Conservation (phyloP, 257 asterid species). For the Pogostemon cablin region DNA sequence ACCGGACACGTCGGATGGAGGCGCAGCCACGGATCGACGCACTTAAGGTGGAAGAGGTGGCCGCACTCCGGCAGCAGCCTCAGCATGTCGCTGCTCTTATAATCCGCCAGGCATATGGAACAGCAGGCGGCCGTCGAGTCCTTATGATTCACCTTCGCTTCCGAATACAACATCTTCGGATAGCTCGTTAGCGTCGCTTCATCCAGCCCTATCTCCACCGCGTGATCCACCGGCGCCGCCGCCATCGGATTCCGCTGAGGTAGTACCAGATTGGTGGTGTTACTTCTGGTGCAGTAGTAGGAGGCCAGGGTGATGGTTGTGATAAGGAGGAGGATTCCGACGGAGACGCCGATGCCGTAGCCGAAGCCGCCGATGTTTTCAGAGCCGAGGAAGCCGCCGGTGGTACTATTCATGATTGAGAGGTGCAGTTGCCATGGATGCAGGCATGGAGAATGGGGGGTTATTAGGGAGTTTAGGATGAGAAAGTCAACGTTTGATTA, state of each 20-base stretch:
- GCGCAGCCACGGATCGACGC: constrained; percentile 91
- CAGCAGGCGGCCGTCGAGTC: constrained; percentile 68
- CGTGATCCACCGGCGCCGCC: constrained; percentile 12
- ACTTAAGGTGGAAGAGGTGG: constrained; percentile 74
- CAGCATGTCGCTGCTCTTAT: constrained; percentile 56
- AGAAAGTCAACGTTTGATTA: constrained; percentile 41
- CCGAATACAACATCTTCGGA: constrained; percentile 71
- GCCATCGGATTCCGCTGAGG: constrained; percentile 32
- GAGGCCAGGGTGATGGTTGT: constrained; percentile 80
- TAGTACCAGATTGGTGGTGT: constrained; percentile 27
- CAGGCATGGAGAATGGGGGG: constrained; percentile 25
- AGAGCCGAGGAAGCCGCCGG: constrained; percentile 56
- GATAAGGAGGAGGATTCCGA: constrained; percentile 79
- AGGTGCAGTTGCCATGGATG: constrained; percentile 40
- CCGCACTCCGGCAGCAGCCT: constrained; percentile 81
- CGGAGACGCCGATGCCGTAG: constrained; percentile 82
- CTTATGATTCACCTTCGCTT: constrained; percentile 51
- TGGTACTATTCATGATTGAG: constrained; percentile 49
- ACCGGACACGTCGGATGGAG: constrained; percentile 90
- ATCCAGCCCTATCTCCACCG: constrained; percentile 63
- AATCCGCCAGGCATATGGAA: constrained; percentile 86
- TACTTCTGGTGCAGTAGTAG: constrained; percentile 72
- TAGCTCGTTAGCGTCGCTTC: constrained; percentile 67
- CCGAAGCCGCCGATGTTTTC: constrained; percentile 71
- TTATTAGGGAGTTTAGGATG: constrained; percentile 24